These are phyloP conservation scores for Hymenoscyphus occultus DNA, from an alignment of 2,329 filamentous ascomycete genomes.

Conservation along the genomic window DNA sequence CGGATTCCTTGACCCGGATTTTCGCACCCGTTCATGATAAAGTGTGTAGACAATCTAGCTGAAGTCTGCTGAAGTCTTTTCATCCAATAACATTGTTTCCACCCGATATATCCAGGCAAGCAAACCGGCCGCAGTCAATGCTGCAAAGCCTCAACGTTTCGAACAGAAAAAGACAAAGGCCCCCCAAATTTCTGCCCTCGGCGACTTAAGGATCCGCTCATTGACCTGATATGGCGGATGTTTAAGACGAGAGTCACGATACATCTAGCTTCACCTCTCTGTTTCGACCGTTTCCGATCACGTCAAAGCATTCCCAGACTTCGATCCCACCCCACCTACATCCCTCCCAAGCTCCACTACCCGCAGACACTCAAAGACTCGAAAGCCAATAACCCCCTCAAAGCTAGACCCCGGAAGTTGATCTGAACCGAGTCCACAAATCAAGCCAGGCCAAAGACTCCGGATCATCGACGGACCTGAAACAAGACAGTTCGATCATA, in stretches of 20 bases:
- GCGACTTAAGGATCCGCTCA: conserved; percentile 28
- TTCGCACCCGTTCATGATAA: conserved; percentile 24
- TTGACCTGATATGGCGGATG: conserved; percentile 31
- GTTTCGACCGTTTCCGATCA: conserved; percentile 36
- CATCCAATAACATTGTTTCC: conserved; percentile 26
- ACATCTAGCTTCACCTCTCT: conserved; percentile 32
- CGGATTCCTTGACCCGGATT: background rate
- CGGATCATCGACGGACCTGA: conserved; percentile 30
- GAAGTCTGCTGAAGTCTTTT: conserved; percentile 26
- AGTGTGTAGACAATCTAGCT: conserved; percentile 26
- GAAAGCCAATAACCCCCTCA: conserved; percentile 28
- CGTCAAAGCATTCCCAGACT: conserved; percentile 37
- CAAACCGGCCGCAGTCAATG: conserved; percentile 25
- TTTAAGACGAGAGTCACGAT: conserved; percentile 32
- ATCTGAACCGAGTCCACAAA: conserved; percentile 24
- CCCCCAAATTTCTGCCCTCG: conserved; percentile 29
- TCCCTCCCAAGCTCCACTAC: conserved; percentile 22
- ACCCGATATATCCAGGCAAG: conserved; percentile 25
- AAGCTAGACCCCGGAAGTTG: conserved; percentile 31
- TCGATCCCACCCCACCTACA: conserved; percentile 28
- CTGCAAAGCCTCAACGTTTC: conserved; percentile 29
- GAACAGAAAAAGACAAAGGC: conserved; percentile 22
- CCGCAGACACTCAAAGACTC: conserved; percentile 27
- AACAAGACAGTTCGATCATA: conserved; percentile 30
- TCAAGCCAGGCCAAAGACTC: conserved; percentile 25